Percentiles rank a stretch among this genome's conserved stretches.
phyloP scores from a whole-genome alignment of 495 filamentous ascomycete species.

The Xeromyces bisporus region DNA sequence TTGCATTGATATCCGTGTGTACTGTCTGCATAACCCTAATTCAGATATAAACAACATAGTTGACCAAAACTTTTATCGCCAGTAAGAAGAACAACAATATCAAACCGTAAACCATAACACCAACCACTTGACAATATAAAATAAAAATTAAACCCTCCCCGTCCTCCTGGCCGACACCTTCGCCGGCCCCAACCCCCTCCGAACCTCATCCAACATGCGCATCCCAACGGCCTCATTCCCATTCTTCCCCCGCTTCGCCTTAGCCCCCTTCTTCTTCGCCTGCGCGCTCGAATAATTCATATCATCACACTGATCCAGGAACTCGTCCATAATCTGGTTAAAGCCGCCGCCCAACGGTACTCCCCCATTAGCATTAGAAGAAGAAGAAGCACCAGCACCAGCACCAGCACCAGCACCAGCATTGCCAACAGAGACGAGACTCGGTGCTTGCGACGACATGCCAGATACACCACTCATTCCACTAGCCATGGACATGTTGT shows the following conservation, averaged over 20 bases:
- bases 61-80: too few relatives aligned
- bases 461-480: conserved; percentile 33
- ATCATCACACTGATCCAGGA: conserved; percentile 47
- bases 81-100: too few relatives aligned
- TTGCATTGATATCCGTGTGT: too few relatives aligned
- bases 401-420: too few relatives aligned
- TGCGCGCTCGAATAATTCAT: conserved; percentile 53
- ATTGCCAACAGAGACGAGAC: conserved; percentile 22
- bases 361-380: too few relatives aligned
- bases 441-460: conserved; percentile 30
- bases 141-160: conserved; percentile 15
- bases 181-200: conserved; percentile 64
- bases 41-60: too few relatives aligned
- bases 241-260: conserved; percentile 56
- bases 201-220: conserved; percentile 78
- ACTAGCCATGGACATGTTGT: conserved; percentile 36
- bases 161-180: conserved; percentile 13
- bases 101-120: too few relatives aligned
- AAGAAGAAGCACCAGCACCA: too few relatives aligned
- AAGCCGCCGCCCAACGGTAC: conserved; percentile 55
- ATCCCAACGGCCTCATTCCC: conserved; percentile 67
- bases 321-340: conserved; percentile 83
- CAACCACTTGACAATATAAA: too few relatives aligned
- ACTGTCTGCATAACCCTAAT: too few relatives aligned
- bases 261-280: conserved; percentile 43